A percentile compares a stretch with the other conserved stretches of the same genome.
Evolutionary conservation across 23 red algal genomes (phyloP).

Genomic region (Chondrus crispus): DNA sequence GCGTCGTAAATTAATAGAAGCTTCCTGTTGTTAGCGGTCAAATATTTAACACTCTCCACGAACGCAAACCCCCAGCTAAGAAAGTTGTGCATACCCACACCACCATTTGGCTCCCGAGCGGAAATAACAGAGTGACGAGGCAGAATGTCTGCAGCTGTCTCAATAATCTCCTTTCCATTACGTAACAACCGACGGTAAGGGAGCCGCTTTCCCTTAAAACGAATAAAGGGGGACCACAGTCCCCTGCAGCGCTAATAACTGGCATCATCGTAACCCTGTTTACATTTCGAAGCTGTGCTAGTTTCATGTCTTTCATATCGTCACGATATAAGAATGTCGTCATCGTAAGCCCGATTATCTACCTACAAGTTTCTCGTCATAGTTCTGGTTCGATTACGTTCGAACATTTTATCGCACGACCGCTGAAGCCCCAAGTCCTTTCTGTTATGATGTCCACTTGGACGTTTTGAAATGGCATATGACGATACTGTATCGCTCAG

Average conservation of each 20-base stretch:
- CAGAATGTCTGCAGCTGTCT: not conserved
- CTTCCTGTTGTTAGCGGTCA: not conserved
- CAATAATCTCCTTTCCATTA: not conserved
- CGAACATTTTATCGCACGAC: no score
- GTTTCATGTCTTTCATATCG: not conserved
- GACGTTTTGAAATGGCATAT: no score
- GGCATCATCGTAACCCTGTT: slow-evolving; percentile 15
- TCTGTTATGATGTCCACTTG: no score
- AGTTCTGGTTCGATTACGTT: no score
- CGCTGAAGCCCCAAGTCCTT: no score
- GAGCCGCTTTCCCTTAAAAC: slow-evolving; percentile 7
- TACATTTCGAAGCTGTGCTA: not conserved
- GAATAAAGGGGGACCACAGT: not conserved
- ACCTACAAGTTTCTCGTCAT: no score
- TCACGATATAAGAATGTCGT: not conserved
- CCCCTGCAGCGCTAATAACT: not conserved
- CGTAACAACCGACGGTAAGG: not conserved
- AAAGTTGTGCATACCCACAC: not conserved
- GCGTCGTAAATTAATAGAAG: slow-evolving; percentile 20
- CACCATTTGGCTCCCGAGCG: not conserved
- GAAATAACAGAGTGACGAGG: not conserved
- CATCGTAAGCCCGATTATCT: not conserved
- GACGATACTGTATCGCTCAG: no score
- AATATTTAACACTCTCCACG: not conserved
- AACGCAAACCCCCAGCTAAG: not conserved